These are phyloP conservation scores for Adenanthera pavonina DNA, from an alignment of 306 rosid genomes.

Conservation along the genomic window DNA sequence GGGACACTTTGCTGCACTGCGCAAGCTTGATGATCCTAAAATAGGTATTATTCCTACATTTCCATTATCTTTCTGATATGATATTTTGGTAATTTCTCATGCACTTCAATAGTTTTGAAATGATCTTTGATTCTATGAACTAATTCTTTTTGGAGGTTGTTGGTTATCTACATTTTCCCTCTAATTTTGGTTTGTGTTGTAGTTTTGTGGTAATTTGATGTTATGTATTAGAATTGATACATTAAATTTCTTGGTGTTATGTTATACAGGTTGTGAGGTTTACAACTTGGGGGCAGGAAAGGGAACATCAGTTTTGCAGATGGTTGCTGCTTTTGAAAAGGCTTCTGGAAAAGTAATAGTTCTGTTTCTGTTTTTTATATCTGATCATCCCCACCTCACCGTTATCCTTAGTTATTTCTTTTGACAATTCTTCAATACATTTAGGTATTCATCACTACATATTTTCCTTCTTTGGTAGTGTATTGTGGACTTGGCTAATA, in stretches of 20 bases:
- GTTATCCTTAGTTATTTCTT: not conserved
- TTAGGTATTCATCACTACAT: not conserved
- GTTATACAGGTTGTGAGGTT: slow-evolving; percentile 79
- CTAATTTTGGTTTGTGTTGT: not conserved
- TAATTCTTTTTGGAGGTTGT: not conserved
- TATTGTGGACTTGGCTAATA: not conserved
- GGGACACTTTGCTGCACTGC: slow-evolving; percentile 92
- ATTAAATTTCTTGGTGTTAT: slow-evolving; percentile 3
- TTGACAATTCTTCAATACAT: not conserved
- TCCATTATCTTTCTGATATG: not conserved
- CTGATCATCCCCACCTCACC: not conserved
- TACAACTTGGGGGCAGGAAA: slow-evolving; percentile 95
- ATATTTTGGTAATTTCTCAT: slow-evolving; percentile 11
- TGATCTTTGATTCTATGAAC: not conserved
- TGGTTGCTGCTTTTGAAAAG: slow-evolving; percentile 89
- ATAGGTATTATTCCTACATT: slow-evolving; percentile 57
- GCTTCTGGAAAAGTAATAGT: slow-evolving; percentile 81
- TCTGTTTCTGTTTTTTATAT: not conserved
- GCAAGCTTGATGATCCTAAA: slow-evolving; percentile 63
- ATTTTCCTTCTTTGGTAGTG: not conserved
- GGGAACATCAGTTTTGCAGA: slow-evolving; percentile 95
- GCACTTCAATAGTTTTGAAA: slow-evolving; percentile 22
- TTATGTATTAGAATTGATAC: slow-evolving; percentile 12
- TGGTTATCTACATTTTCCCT: not conserved
- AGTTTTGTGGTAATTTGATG: not conserved